Percentiles rank a stretch among this genome's conserved stretches.
These are phyloP conservation scores for Cyclotella cryptica DNA, from an alignment of 108 stramenopile genomes.

Conservation along the genomic window DNA sequence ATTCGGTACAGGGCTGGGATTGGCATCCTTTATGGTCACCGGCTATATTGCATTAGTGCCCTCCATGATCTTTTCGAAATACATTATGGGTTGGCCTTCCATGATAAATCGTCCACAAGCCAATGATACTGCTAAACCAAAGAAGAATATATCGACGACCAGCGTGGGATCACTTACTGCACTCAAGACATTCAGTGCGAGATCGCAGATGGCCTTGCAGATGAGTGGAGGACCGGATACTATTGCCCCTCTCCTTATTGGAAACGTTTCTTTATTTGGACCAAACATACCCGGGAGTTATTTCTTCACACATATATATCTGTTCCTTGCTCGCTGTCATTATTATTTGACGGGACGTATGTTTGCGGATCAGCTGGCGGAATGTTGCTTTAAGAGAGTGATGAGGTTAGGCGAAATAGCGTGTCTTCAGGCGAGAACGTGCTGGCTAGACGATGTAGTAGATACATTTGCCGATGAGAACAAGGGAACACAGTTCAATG, in stretches of 20 bases:
- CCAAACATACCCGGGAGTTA: slow-evolving; percentile 26
- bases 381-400: neutral
- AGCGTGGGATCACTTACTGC: slow-evolving; percentile 16
- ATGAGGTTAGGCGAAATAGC: slow-evolving; percentile 11
- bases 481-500: slow-evolving; percentile 14
- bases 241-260: slow-evolving; percentile 19
- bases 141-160: slow-evolving; percentile 12
- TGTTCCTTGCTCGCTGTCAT: slow-evolving; percentile 4
- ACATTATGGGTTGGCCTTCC: slow-evolving; percentile 23
- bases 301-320: slow-evolving; percentile 10
- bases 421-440: slow-evolving; percentile 31
- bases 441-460: slow-evolving; percentile 39
- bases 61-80: slow-evolving; percentile 25
- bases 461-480: slow-evolving; percentile 19
- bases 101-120: neutral
- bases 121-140: neutral
- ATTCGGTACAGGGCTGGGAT: neutral
- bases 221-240: slow-evolving; percentile 24
- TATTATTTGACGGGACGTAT: slow-evolving; percentile 29
- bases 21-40: neutral
- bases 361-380: slow-evolving; percentile 27
- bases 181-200: slow-evolving; percentile 18
- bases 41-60: neutral
- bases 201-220: slow-evolving; percentile 27
- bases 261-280: slow-evolving; percentile 20